Conservation (phyloP, 2,329 filamentous ascomycete species). For the Ascochyta pisi region DNA sequence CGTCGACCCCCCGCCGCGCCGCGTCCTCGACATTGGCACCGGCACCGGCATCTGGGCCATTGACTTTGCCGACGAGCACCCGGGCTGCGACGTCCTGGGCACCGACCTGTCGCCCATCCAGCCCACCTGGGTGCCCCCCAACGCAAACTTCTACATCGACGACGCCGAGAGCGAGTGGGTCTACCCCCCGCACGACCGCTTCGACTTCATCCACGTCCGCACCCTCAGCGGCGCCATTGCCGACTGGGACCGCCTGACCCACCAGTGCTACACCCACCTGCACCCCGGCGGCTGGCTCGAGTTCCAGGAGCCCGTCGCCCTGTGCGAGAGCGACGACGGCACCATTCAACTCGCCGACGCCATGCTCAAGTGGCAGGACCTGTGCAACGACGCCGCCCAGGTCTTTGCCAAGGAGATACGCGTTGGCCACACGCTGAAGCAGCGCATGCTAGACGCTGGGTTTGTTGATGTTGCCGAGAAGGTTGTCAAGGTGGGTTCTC, state of each 20-base stretch:
- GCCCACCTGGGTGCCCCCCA: slow-evolving; percentile 49
- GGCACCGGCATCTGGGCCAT: slow-evolving; percentile 52
- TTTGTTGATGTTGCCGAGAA: slow-evolving; percentile 46
- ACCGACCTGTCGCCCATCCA: slow-evolving; percentile 50
- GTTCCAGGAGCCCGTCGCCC: slow-evolving; percentile 46
- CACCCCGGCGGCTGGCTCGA: slow-evolving; percentile 46
- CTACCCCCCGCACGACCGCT: slow-evolving; percentile 41
- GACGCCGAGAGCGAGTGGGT: slow-evolving; percentile 51
- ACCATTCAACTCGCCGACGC: slow-evolving; percentile 35
- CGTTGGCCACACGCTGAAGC: slow-evolving; percentile 32
- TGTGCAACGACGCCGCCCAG: slow-evolving; percentile 38
- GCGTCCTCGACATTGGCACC: slow-evolving; percentile 50
- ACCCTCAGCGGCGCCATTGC: slow-evolving; percentile 39
- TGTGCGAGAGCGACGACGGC: slow-evolving; percentile 42
- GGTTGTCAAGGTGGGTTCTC: slow-evolving; percentile 37
- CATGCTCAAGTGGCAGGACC: slow-evolving; percentile 36
- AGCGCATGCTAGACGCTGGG: slow-evolving; percentile 38
- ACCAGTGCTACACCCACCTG: slow-evolving; percentile 35
- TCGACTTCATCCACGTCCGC: slow-evolving; percentile 46
- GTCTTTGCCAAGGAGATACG: slow-evolving; percentile 39
- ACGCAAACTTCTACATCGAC: slow-evolving; percentile 52
- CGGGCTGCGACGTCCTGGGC: slow-evolving; percentile 43
- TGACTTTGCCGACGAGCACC: slow-evolving; percentile 48
- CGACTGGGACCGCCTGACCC: slow-evolving; percentile 43
- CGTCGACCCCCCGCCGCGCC: slow-evolving; percentile 24